These are phyloP conservation scores for Sporothrix variecibatus DNA, from an alignment of 2,329 filamentous ascomycete species.

Conservation along the genomic window DNA sequence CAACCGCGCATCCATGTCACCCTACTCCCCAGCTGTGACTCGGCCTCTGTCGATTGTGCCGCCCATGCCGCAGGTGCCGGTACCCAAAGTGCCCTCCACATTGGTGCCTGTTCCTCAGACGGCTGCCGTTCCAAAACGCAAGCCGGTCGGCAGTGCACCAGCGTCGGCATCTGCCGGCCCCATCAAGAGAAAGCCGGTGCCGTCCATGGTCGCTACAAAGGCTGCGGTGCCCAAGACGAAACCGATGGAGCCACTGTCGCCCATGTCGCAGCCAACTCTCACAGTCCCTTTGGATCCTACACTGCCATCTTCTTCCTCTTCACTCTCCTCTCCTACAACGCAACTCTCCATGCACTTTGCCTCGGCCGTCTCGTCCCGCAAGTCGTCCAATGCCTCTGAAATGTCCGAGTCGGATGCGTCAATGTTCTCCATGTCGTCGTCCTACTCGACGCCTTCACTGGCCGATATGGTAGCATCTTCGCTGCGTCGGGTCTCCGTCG, in stretches of 20 bases:
- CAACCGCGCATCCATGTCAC: not conserved
- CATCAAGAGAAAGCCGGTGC: constrained; percentile 23
- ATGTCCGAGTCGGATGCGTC: not conserved
- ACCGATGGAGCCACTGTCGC: not conserved
- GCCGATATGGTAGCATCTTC: constrained; percentile 18
- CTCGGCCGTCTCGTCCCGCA: constrained; percentile 5
- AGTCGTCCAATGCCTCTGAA: constrained; percentile 11
- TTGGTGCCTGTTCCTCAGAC: not conserved
- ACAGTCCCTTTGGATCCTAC: not conserved
- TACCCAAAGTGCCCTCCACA: not conserved
- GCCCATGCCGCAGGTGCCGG: constrained; percentile 16
- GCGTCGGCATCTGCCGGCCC: not conserved
- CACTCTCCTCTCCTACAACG: not conserved
- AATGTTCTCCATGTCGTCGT: not conserved
- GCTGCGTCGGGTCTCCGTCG: not conserved
- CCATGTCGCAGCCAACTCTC: not conserved
- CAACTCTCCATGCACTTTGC: not conserved
- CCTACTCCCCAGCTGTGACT: constrained; percentile 4
- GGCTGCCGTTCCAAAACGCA: not conserved
- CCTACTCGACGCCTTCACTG: not conserved
- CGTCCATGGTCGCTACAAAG: not conserved
- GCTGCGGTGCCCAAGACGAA: not conserved
- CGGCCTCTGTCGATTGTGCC: constrained; percentile 21
- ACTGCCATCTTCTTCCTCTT: not conserved
- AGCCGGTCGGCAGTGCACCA: not conserved